Evolutionary conservation across 2,329 filamentous ascomycete species (phyloP).

Genomic region (Fusarium sp.): DNA sequence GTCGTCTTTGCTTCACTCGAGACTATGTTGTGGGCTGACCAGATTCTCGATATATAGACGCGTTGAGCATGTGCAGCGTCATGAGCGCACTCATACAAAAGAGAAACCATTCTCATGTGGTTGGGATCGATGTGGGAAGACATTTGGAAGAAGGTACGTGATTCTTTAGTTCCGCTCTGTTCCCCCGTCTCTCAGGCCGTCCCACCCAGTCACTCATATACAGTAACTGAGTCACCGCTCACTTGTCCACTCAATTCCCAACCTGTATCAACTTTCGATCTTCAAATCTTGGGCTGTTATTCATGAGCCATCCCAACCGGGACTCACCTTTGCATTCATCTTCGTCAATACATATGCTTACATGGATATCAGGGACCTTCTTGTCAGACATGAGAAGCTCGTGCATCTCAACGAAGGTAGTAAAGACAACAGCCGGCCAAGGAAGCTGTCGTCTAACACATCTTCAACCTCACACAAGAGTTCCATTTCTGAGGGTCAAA

Average conservation of each 20-base stretch:
- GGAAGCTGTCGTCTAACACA: conserved; percentile 63
- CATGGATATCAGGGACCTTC: conserved; percentile 72
- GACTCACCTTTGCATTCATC: background rate
- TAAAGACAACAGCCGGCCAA: conserved; percentile 63
- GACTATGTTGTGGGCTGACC: conserved; percentile 33
- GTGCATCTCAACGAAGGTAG: conserved; percentile 70
- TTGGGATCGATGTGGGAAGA: conserved; percentile 71
- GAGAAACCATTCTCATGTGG: conserved; percentile 72
- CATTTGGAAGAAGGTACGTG: conserved; percentile 70
- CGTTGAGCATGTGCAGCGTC: conserved; percentile 72
- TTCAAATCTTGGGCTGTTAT: background rate
- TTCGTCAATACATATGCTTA: conserved; percentile 54
- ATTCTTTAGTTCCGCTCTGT: conserved; percentile 38
- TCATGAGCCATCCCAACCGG: conserved; percentile 1
- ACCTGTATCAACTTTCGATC: conserved; percentile 8
- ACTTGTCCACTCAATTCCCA: conserved; percentile 25
- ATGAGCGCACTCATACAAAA: conserved; percentile 73
- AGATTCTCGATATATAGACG: conserved; percentile 56
- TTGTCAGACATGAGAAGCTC: conserved; percentile 72
- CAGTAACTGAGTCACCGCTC: conserved; percentile 25
- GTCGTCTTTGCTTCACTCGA: conserved; percentile 43
- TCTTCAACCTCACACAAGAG: conserved; percentile 57
- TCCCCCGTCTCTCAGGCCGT: conserved; percentile 32
- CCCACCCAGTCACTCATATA: conserved; percentile 32
- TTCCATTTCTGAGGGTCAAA: conserved; percentile 60